Conservation (phyloP, 768 basidiomycete genomes). For the Phaffia australis region DNA sequence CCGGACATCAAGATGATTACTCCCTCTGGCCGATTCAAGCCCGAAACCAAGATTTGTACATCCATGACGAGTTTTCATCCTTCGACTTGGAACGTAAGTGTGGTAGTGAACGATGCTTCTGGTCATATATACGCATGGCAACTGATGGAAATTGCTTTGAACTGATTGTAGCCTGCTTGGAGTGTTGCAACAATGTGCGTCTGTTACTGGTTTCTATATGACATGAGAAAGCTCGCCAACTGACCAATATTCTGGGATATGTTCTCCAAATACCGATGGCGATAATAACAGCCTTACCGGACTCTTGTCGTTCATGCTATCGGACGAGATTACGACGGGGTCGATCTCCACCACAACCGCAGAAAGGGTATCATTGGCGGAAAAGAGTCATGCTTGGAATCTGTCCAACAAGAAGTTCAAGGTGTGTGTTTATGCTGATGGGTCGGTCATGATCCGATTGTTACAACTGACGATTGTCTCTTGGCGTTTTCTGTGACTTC, state of each 20-base stretch:
- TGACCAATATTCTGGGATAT: constrained; percentile 17
- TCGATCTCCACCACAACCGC: constrained; percentile 67
- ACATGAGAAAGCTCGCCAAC: not conserved
- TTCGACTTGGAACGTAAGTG: constrained; percentile 22
- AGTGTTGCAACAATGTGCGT: constrained; percentile 68
- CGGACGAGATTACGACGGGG: constrained; percentile 94
- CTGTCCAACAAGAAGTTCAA: constrained; percentile 63
- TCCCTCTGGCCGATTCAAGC: constrained; percentile 78
- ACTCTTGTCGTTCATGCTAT: constrained; percentile 84
- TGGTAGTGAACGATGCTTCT: not conserved
- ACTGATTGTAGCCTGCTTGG: constrained; percentile 57
- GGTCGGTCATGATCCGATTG: not conserved
- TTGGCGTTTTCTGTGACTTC: not conserved
- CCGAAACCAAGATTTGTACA: constrained; percentile 91
- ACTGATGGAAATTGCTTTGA: constrained; percentile 10
- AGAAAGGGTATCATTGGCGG: constrained; percentile 67
- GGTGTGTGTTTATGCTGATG: constrained; percentile 27
- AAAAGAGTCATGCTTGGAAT: constrained; percentile 77
- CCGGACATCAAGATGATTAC: constrained; percentile 64
- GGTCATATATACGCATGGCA: not conserved
- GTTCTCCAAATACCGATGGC: not conserved
- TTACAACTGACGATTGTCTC: not conserved
- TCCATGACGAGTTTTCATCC: constrained; percentile 53
- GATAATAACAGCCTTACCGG: constrained; percentile 64
- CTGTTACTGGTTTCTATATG: not conserved